Evolutionary conservation across 257 asterid genomes (phyloP).

Genomic region (Gardenia jasminoides): DNA sequence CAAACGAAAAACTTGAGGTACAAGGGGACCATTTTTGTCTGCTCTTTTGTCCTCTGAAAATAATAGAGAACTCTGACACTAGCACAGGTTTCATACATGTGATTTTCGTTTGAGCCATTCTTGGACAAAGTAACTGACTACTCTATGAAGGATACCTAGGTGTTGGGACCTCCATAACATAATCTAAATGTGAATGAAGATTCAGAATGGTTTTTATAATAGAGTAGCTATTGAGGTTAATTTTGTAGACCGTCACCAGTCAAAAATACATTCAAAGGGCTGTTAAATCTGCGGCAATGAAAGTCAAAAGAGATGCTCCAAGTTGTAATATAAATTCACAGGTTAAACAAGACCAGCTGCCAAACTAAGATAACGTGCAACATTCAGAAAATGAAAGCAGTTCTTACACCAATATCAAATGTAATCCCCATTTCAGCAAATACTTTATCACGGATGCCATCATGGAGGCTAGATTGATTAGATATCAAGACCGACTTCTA

Average conservation of each 20-base stretch:
- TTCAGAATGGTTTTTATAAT: too few relatives aligned
- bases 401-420: background rate
- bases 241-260: too few relatives aligned
- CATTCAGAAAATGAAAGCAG: background rate
- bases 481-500: too few relatives aligned
- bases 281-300: background rate
- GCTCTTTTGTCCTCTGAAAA: background rate
- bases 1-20: background rate
- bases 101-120: too few relatives aligned
- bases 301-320: background rate
- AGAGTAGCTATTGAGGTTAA: too few relatives aligned
- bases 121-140: background rate
- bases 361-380: background rate
- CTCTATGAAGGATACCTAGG: background rate
- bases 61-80: background rate
- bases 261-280: background rate
- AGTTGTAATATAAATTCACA: background rate
- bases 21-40: conserved; percentile 1
- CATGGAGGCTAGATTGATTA: background rate
- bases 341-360: too few relatives aligned
- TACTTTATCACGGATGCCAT: background rate
- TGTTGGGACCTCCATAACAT: too few relatives aligned
- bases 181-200: too few relatives aligned
- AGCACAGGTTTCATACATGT: background rate
- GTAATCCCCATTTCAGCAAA: background rate